Percentiles rank a stretch among this genome's conserved stretches.
These are phyloP conservation scores for Clonostachys chloroleuca DNA, from an alignment of 2,329 filamentous ascomycete species.

Conservation along the genomic window DNA sequence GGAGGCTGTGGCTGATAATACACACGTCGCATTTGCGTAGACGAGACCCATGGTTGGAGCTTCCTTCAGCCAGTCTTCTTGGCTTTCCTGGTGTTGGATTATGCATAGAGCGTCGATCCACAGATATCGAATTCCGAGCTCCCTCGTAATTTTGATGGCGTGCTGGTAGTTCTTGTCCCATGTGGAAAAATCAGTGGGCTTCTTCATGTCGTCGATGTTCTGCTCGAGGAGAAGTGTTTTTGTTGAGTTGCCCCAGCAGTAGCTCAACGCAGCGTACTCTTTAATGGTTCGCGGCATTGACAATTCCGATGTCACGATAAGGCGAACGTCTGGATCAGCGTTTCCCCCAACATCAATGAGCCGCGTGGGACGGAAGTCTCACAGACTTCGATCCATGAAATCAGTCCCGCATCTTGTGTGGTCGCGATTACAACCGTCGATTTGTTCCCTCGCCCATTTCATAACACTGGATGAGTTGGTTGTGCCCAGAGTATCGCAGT, in stretches of 20 bases:
- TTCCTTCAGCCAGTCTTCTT: constrained; percentile 2
- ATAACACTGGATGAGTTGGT: too few species aligned
- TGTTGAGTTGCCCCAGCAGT: constrained; percentile 3
- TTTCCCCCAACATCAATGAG: background rate
- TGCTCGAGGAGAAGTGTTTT: background rate
- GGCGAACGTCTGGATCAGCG: background rate
- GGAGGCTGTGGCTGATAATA: background rate
- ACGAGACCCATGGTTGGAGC: background rate
- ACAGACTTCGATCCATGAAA: too few species aligned
- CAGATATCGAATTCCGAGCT: background rate
- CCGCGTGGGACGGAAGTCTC: background rate
- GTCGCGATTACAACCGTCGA: too few species aligned
- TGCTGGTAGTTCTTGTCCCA: background rate
- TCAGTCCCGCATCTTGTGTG: too few species aligned
- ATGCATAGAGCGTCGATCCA: constrained; percentile 4
- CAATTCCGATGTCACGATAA: background rate
- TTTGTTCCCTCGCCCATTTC: too few species aligned
- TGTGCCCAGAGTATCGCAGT: too few species aligned
- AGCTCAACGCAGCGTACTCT: constrained; percentile 1
- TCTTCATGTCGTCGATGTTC: background rate
- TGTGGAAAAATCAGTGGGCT: background rate
- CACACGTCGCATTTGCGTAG: background rate
- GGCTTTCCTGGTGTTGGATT: background rate
- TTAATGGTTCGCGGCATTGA: background rate
- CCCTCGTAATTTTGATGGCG: background rate